These are phyloP conservation scores for Amoeboradix gromovi DNA, from an alignment of 371 early-diverging fungal species.

Conservation along the genomic window DNA sequence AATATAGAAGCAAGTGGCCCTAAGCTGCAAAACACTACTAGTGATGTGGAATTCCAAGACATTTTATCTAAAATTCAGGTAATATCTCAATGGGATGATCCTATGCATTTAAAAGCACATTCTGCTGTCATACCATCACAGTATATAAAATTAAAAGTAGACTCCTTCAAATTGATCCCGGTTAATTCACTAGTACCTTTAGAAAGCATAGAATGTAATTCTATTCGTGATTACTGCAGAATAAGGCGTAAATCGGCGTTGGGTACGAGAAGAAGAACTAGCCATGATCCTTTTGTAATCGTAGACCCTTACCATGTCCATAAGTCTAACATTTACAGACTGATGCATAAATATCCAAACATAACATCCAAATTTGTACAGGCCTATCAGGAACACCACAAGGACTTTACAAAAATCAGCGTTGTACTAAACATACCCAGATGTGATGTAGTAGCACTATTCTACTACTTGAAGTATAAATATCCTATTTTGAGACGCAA, in stretches of 20 bases:
- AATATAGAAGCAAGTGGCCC: background rate
- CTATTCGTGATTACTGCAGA: background rate
- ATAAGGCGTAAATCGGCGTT: no score
- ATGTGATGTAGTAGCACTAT: background rate
- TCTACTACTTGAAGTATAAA: background rate
- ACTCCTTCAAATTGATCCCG: background rate
- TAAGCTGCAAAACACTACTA: background rate
- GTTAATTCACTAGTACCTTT: background rate
- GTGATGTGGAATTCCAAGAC: background rate
- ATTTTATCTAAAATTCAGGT: background rate
- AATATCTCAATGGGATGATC: background rate
- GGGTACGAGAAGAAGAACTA: background rate
- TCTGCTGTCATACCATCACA: background rate
- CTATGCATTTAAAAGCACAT: background rate
- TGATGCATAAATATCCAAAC: background rate
- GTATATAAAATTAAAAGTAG: background rate
- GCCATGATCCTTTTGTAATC: background rate
- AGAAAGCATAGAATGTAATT: background rate
- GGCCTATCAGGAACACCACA: background rate
- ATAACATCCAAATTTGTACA: background rate
- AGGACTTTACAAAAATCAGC: background rate
- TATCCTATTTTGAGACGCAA: background rate
- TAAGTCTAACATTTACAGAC: background rate
- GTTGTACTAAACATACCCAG: background rate
- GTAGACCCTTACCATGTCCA: background rate